phyloP scores from a whole-genome alignment of 345 rosid genomes.

The Boechera divaricarpa region DNA sequence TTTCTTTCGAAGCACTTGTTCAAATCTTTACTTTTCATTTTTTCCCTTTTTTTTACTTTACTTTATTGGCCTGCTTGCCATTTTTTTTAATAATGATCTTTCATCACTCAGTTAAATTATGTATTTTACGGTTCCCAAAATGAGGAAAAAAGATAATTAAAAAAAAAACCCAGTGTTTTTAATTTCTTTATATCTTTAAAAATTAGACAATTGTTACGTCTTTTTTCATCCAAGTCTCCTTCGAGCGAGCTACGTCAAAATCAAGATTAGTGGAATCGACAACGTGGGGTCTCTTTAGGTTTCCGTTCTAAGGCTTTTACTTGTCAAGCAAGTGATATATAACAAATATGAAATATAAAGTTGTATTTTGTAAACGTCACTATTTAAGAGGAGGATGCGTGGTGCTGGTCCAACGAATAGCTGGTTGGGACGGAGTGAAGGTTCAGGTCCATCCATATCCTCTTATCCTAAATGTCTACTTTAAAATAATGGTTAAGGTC shows the following conservation, averaged over 20 bases:
- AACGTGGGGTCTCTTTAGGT: constrained; percentile 24
- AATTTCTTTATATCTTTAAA: neutral
- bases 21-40: constrained; percentile 28
- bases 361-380: constrained; percentile 18
- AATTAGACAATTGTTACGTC: neutral
- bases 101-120: constrained; percentile 3
- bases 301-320: constrained; percentile 3
- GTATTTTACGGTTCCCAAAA: constrained; percentile 29
- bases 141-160: neutral
- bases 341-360: neutral
- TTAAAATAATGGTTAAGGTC: neutral
- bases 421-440: constrained; percentile 18
- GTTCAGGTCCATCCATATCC: constrained; percentile 8
- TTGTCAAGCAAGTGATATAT: constrained; percentile 25
- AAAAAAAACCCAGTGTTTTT: neutral
- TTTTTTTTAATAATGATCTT: constrained; percentile 9
- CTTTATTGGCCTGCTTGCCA: constrained; percentile 41
- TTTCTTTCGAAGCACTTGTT: constrained; percentile 21
- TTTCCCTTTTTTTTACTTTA: neutral
- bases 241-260: constrained; percentile 24
- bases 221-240: constrained; percentile 13
- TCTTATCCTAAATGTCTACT: constrained; percentile 1
- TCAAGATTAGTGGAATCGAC: constrained; percentile 22
- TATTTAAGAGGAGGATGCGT: constrained; percentile 13
- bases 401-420: constrained; percentile 22